Conservation (phyloP, 768 basidiomycete genomes). For the Russula abietina region DNA sequence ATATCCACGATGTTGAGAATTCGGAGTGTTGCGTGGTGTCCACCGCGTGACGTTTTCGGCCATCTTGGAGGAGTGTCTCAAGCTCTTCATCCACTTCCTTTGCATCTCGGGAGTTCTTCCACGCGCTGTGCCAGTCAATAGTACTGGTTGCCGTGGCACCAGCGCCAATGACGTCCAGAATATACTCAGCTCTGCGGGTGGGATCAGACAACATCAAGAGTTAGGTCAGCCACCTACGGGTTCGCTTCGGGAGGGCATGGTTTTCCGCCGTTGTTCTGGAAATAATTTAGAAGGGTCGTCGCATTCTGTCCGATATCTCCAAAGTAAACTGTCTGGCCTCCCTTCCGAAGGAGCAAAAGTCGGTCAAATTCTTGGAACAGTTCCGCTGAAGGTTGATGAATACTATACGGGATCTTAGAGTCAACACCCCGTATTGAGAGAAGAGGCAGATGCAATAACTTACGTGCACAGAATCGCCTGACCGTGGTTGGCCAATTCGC, state of each 20-base stretch:
- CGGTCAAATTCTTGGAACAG: conserved; percentile 81
- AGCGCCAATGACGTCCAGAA: conserved; percentile 51
- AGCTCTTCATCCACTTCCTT: conserved; percentile 37
- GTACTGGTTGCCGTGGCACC: conserved; percentile 42
- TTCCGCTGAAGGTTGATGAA: conserved; percentile 72
- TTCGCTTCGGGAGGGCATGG: conserved; percentile 63
- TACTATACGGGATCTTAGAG: conserved; percentile 16
- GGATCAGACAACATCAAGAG: not conserved
- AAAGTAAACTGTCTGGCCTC: conserved; percentile 65
- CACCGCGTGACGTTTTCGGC: conserved; percentile 29
- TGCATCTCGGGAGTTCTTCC: conserved; percentile 42
- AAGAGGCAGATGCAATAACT: conserved; percentile 26
- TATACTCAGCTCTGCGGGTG: conserved; percentile 39
- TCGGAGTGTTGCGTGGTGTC: conserved; percentile 28
- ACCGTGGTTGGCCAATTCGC: conserved; percentile 70
- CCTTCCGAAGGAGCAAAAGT: conserved; percentile 67
- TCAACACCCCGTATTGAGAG: not conserved
- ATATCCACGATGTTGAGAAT: conserved; percentile 38
- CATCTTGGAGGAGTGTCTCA: conserved; percentile 39
- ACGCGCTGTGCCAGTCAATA: conserved; percentile 46
- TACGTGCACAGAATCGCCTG: conserved; percentile 90
- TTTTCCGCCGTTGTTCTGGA: conserved; percentile 61
- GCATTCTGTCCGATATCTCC: conserved; percentile 64
- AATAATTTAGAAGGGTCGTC: conserved; percentile 63
- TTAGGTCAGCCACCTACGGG: conserved; percentile 37